phyloP scores from a whole-genome alignment of 2,329 filamentous ascomycete species.

The Fusarium cyanostomum region DNA sequence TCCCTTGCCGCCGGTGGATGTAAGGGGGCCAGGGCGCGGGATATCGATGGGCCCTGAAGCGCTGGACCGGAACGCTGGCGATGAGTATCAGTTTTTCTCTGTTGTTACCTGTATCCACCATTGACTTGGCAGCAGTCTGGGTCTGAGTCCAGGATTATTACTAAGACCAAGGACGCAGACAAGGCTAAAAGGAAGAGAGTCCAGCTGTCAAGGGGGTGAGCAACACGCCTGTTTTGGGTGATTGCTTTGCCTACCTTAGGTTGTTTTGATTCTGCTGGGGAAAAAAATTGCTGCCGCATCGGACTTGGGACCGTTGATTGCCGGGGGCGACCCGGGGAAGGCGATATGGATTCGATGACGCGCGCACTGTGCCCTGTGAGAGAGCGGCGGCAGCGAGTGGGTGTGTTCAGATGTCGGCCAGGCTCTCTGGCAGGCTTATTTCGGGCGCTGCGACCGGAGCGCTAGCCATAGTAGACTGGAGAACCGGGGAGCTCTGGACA shows the following conservation, averaged over 20 bases:
- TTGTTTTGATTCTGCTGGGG: conserved; percentile 19
- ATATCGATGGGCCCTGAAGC: conserved; percentile 29
- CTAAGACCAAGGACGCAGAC: not conserved
- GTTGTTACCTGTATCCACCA: conserved; percentile 22
- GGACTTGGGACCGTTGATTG: conserved; percentile 31
- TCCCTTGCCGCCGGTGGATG: conserved; percentile 39
- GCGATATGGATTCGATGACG: conserved; percentile 36
- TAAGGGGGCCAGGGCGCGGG: conserved; percentile 26
- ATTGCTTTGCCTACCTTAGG: conserved; percentile 8
- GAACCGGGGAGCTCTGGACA: conserved; percentile 23
- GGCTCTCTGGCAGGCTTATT: conserved; percentile 28
- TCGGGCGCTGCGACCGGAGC: conserved; percentile 26
- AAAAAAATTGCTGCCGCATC: conserved; percentile 16
- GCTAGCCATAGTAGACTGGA: conserved; percentile 23
- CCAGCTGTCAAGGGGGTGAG: not conserved
- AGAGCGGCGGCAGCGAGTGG: conserved; percentile 16
- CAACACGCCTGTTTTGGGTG: conserved; percentile 3
- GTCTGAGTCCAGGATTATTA: not conserved
- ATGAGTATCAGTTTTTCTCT: conserved; percentile 17
- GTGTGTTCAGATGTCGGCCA: conserved; percentile 5
- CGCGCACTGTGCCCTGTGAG: conserved; percentile 29
- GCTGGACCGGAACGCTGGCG: conserved; percentile 33
- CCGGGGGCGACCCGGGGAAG: conserved; percentile 34
- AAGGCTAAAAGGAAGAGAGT: not conserved
- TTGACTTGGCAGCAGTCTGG: not conserved